A percentile compares a stretch with the other conserved stretches of the same genome.
These are phyloP conservation scores for Chlorella sp. DNA, from an alignment of 139 green algal genomes.

Conservation along the genomic window DNA sequence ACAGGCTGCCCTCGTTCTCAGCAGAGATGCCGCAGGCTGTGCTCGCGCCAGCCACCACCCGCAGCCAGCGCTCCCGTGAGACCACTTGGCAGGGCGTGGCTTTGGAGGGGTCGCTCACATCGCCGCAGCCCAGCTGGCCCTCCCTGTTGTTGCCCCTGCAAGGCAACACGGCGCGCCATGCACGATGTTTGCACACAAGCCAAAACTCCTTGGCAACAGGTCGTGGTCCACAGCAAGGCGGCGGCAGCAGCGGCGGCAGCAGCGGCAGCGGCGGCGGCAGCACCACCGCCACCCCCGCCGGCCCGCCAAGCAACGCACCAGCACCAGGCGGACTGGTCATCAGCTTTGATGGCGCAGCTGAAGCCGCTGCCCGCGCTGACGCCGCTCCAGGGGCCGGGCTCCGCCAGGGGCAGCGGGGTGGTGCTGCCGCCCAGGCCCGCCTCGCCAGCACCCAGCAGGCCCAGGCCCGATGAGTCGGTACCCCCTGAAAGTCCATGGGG, in stretches of 20 bases:
- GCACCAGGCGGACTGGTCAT: too few species aligned
- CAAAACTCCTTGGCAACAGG: too few species aligned
- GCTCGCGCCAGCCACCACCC: neutral
- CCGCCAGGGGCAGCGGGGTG: neutral
- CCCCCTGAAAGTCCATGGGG: too few species aligned
- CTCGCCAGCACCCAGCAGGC: neutral
- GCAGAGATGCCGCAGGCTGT: neutral
- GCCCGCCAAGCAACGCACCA: too few species aligned
- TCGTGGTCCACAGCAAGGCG: too few species aligned
- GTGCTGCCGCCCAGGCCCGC: neutral
- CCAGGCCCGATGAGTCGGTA: neutral
- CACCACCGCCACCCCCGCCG: too few species aligned
- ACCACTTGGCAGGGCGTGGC: neutral
- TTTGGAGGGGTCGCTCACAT: neutral
- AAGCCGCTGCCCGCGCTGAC: neutral
- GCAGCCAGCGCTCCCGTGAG: neutral
- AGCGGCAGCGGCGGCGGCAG: too few species aligned
- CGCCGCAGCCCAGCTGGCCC: neutral
- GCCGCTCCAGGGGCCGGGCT: neutral
- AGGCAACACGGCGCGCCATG: too few species aligned
- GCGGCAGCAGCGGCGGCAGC: neutral
- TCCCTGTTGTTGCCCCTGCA: neutral
- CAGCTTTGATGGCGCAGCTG: neutral
- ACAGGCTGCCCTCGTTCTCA: too few species aligned
- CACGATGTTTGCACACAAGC: too few species aligned